Base-by-base conservation (phyloP, 2,329 filamentous ascomycete genomes). In the Fusarium sp. region DNA sequence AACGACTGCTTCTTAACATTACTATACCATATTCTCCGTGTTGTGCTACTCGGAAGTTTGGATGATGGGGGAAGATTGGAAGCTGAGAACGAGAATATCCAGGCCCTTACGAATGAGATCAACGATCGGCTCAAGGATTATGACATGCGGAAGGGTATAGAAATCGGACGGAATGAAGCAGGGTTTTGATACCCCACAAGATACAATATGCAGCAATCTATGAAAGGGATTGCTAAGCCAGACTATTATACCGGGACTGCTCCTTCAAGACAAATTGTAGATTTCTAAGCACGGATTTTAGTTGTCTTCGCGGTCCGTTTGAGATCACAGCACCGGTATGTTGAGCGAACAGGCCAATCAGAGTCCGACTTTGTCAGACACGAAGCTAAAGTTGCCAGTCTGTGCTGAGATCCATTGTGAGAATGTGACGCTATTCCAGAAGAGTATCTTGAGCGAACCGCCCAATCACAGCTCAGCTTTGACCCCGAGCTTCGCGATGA, bases 1-100 rank as follows among this genome's bases (percentile, higher is more conserved):
- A 76, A 78, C 32, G 63, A 79, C 18, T 74, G 61, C 59, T 82
- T 82, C 56, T 30, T 81, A 65, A 79, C 75, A 10, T 62, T 78
- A 28, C 80, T 82, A 18, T 74, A 79, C 71, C 67, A 61, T 27
- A 74, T 78, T 58, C 55, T 82, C 16, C 79, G 73, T 64, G 70
- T 81, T 18, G 55, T 81, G 65, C 68, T 82, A 13, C 42, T 81
- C 21, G 78, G 79, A 7, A 61, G 71, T 55, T 49, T 82, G 13
- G 72, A 79, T 40, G 75, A 64, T 45, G 77, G 71, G 74, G 58
- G 57, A 12, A 41, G 74, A 59, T 65, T 82, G 30, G 75, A n/a
- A 55, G 70, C 51, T 16, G 78, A 81, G 64, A 76, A 75, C 32
- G 69, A 78, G 14, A 71, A 63, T 46, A 68, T 82, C 16, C 75